Base-by-base conservation (phyloP, 2,329 filamentous ascomycete species). In the Penicillium verrucosum region DNA sequence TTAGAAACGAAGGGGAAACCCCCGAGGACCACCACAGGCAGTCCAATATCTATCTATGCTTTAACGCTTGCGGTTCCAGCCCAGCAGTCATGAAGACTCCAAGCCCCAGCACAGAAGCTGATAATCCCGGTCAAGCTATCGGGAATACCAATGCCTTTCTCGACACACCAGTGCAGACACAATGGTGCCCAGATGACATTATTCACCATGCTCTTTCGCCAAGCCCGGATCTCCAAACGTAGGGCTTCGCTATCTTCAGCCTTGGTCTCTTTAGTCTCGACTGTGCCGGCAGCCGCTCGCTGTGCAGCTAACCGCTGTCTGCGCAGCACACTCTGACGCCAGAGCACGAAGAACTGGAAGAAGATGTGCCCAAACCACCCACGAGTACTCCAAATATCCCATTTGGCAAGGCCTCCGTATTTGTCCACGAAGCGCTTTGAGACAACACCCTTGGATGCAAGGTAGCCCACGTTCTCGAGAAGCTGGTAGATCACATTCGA, bases 401-500 rank as follows among this genome's bases (percentile, higher is more conserved):
- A 86, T 63, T 77, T 80, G 29, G 73, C 81, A 70, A 89, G 82
- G 46, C 81, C 82, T 46, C 82, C 79, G 14, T 69, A 73, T 44
- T 72, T 72, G 21, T 76, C 72, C 5, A 78, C 60, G 18, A 72
- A 64, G 5, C 65, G 66, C 41, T 74, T 68, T 9, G 72, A 80
- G 49, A 96, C 70, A 4, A 95, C 83, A 21, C 88, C 87, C 72
- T 92, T 92, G 58, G 80, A 79, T 3, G 86, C 81, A 37, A 97
- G 81, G 77, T 89, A 96, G 16, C 89, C 89, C 38, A 83, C 81
- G 75, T 96, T 97, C 79, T 99, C 94, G 40, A 93, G 80, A 1
- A 84, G 76, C 75, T 97, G 92, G 78, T 89, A 96, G 10, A 78
- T 70, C 10, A 88, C 75, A 72, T 89, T 89, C 11, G 85, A 80